Evolutionary conservation across 2,329 filamentous ascomycete genomes (phyloP), one percentile per base, ranked within the genome.

Genomic region (Pseudonectria buxi): DNA sequence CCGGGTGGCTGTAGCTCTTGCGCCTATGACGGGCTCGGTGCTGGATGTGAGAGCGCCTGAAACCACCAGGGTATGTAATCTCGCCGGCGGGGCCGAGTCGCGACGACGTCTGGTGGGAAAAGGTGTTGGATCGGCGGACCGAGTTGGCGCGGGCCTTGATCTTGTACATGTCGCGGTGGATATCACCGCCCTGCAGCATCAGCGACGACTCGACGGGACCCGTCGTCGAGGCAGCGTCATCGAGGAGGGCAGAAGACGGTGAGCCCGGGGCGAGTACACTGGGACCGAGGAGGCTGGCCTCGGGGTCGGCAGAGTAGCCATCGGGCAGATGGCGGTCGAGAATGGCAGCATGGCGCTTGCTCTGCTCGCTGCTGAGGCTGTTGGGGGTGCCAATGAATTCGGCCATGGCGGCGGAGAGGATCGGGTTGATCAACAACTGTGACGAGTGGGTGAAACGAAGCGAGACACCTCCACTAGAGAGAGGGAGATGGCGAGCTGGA

Each of bases 151-250:
- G 68, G 12, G 78, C 76, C 42, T 81, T 77, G 49, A 86, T 78
- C 54, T 77, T 83, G 70, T 84, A 89, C 24, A 89, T 72, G 50
- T 86, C 81, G 24, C 84, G 78, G 55, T 88, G 83, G 14, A 89
- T 81, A 50, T 89, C 84, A 27, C 84, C 84, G 33, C 84, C 84
- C 52, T 83, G 83, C 3, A 88, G 68, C 39, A 69, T 76, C 35
- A 88, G 64, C 0, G 84, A 88, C 2, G 82, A 86, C 36, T 64
- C 59, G 24, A 61, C 41, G n/a, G 45, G 41, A 40, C 81, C 75
- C 29, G 61, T 57, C 15, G 48, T 46, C 25, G 45, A 35, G 33
- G 38, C 34, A 10, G 42, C 40, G 10, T 43, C 44, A 29, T 39
- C 27, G 16, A 36, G 43, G 25, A 45, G 32, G 11, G 41, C 40